These are phyloP conservation scores for Fusarium sp. DNA, from an alignment of 2,329 filamentous ascomycete genomes.

Conservation along the genomic window DNA sequence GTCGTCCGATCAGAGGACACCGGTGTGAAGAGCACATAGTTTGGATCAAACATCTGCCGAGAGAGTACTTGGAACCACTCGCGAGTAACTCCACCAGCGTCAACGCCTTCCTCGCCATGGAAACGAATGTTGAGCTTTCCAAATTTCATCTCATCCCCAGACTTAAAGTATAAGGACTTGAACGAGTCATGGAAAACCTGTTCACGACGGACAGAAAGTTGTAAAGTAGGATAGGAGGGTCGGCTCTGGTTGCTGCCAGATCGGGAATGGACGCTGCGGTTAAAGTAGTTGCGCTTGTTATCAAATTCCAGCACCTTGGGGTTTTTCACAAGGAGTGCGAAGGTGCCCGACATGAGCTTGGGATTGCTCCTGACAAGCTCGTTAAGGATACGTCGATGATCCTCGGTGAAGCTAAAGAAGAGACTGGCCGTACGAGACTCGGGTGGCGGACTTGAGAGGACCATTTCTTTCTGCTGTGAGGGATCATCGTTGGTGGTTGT, in stretches of 20 bases:
- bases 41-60: constrained; percentile 98
- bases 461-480: constrained; percentile 70
- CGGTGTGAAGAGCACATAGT: constrained; percentile 95
- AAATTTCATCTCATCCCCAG: constrained; percentile 96
- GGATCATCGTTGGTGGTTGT: constrained; percentile 80
- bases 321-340: constrained; percentile 95
- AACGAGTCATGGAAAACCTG: constrained; percentile 99
- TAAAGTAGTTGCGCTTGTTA: constrained; percentile 99
- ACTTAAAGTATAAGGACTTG: constrained; percentile 98
- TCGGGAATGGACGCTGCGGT: constrained; percentile 81
- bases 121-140: constrained; percentile 98
- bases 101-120: constrained; percentile 96
- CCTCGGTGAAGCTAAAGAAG: constrained; percentile 98
- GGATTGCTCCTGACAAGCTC: constrained; percentile 97
- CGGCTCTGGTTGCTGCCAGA: constrained; percentile 75
- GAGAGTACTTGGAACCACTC: constrained; percentile 99
- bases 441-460: constrained; percentile 77
- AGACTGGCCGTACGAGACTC: constrained; percentile 86
- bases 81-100: constrained; percentile 95
- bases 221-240: constrained; percentile 76
- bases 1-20: constrained; percentile 97
- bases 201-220: constrained; percentile 89
- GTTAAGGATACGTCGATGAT: constrained; percentile 96
- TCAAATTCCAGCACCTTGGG: constrained; percentile 99
- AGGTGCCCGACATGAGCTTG: constrained; percentile 98